phyloP scores from a whole-genome alignment of 2,329 filamentous ascomycete genomes.

The Neonectria punicea region DNA sequence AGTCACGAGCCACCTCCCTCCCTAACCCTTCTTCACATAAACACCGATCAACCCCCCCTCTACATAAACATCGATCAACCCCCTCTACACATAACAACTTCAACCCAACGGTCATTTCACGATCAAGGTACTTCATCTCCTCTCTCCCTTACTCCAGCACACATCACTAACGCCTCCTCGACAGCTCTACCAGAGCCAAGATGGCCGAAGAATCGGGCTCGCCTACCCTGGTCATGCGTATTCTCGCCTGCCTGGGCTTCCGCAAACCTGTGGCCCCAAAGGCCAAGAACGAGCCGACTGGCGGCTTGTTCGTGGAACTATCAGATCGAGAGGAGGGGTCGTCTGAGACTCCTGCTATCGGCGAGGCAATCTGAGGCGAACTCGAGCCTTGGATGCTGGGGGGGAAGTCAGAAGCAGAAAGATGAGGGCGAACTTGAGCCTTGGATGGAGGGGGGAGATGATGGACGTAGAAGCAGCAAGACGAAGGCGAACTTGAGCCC shows the following conservation, averaged over 20 bases:
- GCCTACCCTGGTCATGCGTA: background rate
- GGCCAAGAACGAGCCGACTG: background rate
- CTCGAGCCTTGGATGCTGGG: background rate
- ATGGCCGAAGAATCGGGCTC: background rate
- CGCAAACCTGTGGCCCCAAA: background rate
- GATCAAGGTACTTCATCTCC: background rate
- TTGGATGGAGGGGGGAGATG: background rate
- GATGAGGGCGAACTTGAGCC: background rate
- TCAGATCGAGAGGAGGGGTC: background rate
- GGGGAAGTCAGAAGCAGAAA: background rate
- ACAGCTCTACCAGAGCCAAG: background rate
- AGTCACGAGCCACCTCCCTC: no score
- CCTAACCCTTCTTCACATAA: no score
- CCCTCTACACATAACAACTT: no score
- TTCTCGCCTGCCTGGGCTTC: background rate
- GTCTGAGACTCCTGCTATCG: background rate
- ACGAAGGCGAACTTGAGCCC: background rate
- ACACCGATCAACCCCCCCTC: no score
- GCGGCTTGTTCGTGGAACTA: background rate
- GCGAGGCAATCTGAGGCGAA: background rate
- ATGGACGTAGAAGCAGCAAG: no score
- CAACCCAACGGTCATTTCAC: no score
- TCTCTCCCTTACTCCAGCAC: background rate
- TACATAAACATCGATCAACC: no score
- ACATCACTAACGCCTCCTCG: background rate